Percentiles rank a stretch among this genome's conserved stretches.
These are phyloP conservation scores for Cenchrus americanus DNA, from an alignment of 176 grass and related monocot species.

Conservation along the genomic window DNA sequence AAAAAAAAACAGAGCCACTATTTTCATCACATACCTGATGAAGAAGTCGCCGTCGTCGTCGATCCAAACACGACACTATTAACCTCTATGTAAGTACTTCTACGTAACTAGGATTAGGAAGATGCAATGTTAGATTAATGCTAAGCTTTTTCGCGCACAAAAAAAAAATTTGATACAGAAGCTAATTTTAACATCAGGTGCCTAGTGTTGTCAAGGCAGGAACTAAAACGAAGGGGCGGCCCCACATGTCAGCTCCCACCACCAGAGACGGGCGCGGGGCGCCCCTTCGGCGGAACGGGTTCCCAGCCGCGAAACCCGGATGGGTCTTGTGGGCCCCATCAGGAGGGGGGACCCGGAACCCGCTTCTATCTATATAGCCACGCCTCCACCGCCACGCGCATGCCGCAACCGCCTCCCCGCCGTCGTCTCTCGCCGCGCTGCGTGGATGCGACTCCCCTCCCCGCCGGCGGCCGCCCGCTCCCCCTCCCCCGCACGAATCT, in stretches of 20 bases:
- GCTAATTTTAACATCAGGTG: constrained; percentile 33
- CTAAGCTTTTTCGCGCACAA: not conserved
- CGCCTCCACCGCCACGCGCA: not conserved
- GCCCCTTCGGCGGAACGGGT: not conserved
- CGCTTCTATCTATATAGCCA: not conserved
- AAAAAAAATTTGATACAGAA: not conserved
- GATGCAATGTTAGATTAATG: not conserved
- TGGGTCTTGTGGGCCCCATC: too few relatives aligned
- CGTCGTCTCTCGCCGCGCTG: not conserved
- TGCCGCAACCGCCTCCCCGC: not conserved
- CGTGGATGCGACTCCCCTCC: not conserved
- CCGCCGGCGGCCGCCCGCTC: not conserved
- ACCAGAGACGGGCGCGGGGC: not conserved
- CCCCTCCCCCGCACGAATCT: not conserved
- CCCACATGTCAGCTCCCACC: constrained; percentile 15
- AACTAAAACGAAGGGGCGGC: not conserved
- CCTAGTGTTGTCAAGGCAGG: not conserved
- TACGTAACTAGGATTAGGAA: not conserved
- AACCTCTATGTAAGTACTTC: not conserved
- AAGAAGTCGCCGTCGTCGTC: not conserved
- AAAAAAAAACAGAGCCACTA: not conserved
- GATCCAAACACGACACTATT: not conserved
- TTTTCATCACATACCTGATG: not conserved
- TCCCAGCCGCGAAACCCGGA: constrained; percentile 7
- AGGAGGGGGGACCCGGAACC: too few relatives aligned